Evolutionary conservation across 192 early-diverging fungal genomes (phyloP), one percentile per base, ranked within the genome.

Genomic region (Coemansia guatemalensis): DNA sequence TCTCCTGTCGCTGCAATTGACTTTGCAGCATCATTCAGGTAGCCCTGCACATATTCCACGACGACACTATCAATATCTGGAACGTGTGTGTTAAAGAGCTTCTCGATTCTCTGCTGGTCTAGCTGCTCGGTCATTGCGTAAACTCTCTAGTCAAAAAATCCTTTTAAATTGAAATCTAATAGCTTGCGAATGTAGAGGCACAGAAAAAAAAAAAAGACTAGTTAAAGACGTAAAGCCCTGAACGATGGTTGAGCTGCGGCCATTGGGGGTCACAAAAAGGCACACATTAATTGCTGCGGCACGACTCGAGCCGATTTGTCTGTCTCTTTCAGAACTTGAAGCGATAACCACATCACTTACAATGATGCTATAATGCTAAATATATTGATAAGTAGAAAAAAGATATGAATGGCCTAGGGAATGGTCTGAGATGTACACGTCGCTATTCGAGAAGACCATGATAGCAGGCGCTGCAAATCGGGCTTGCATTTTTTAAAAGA

Each of bases 11-110:
- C 50, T 24, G 63, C 60, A 56, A 76, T 69, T 23, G 68, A 48
- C 11, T 66, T 26, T 20, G 74, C 76, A 23, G 80, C 84, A 32
- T 89, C 88, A 50, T 76, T 71, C 4, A 93, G 68, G 63, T 88
- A 92, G n/a, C 88, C 89, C 50, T 83, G 81, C 48, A 92, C 82
- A 72, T 92, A 93, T 33, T 93, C 88, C 57, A 91, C 69, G 68
- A 92, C 86, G 26, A 89, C 81, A 24, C 88, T 85, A 78, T 92
- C 90, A 18, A 90, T 78, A 52, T 81, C 87, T 14, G 91, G 91
- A 29, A 90, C 85, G 29, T 85, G 74, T 44, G 78, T 87, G 74
- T 53, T 79, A 26, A 58, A 78, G 2, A 80, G 73, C 59, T 69
- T 32, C 30, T 67, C 61, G 67, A 80, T 83, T 64, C 69, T 64